Evolutionary conservation across 768 basidiomycete species (phyloP), one percentile per base, ranked within the genome.

Genomic region (Tulasnella sp.): DNA sequence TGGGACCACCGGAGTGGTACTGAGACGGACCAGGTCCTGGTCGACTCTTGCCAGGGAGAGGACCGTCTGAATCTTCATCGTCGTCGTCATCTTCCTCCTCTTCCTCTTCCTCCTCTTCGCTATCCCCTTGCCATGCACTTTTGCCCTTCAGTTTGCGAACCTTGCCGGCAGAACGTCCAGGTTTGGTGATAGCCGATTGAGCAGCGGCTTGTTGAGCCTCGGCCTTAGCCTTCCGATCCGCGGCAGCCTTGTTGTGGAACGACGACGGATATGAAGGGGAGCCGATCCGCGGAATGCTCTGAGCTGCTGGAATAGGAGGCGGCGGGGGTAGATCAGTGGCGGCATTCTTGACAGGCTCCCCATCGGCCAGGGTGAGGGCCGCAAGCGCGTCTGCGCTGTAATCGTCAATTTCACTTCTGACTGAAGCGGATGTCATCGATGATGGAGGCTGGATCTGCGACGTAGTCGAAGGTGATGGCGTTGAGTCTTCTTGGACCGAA

Each of bases 121-220:
- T 90, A 76, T 90, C 91, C 76, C 89, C 90, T 47, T 82, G 84
- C 86, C 87, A 87, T 17, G 82, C 83, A 6, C 80, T 79, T 12
- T 74, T 69, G 67, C 79, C 81, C 37, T 81, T 79, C 22, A 84
- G 82, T 76, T 85, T 83, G n/a, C 81, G 82, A 36, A 75, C 76
- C 79, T 75, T 77, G 81, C 80, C 83, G 19, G 82, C 82, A 37
- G 79, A 83, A 77, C 88, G 83, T 68, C 90, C 95, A 62, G 90
- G 95, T 77, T 86, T 86, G 72, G 89, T 87, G 59, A 83, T 86
- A 12, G 91, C 93, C 44, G 90, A 90, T 52, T 93, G 87, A 37
- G 89, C 86, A 0, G 92, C 92, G 62, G 87, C 90, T 77, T 93
- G 90, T 75, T 92, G 90, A 12, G 90, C 92, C 77, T 95, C 89